Evolutionary conservation across 805 yeast genomes (phyloP), one percentile per base, ranked within the genome.

Genomic region (Isabelozyma heimii): DNA sequence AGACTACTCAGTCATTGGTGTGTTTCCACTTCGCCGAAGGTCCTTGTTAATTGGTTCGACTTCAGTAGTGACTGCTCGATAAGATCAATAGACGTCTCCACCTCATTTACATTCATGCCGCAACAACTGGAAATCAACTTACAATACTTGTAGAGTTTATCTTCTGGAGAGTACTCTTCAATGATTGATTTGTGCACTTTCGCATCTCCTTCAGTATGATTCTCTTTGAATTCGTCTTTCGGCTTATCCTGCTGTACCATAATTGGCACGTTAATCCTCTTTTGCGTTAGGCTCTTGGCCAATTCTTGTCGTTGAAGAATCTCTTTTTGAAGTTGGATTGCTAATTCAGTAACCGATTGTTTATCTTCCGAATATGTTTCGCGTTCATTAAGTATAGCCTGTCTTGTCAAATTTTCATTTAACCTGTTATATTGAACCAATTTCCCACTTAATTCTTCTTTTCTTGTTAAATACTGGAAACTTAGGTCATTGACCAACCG

Each of bases 51-150:
- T 20, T 20, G 24, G 35, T 40, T 42, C 27, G 67, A 50, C 43
- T 62, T 68, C 33, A 60, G 50, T 42, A 73, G 65, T 14, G 73
- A 67, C 48, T 70, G 68, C 54, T 73, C 79, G 37, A 73, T 70
- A 51, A 70, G 60, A 50, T 73, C 76, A 44, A 73, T 73, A n/a
- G 72, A 65, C 35, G 58, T 59, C 47, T 73, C 76, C 38, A 72
- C 75, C 42, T 73, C 77, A 35, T 59, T 55, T 46, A 70, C 52
- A 40, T 67, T 56, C 75, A 73, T 70, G 12, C 75, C 79, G 48
- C 77, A 73, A 50, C 77, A 72, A 20, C 68, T 54, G 12, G 77
- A 65, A 7, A 73, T 69, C 47, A 73, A 60, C 50, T 65, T 64
- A 52, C 76, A 70, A 52, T 73, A 73, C 52, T 73, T 73, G 57